A percentile compares a stretch with the other conserved stretches of the same genome.
Conservation (phyloP, 2,329 filamentous ascomycete species). For the Epichloe aotearoae region DNA sequence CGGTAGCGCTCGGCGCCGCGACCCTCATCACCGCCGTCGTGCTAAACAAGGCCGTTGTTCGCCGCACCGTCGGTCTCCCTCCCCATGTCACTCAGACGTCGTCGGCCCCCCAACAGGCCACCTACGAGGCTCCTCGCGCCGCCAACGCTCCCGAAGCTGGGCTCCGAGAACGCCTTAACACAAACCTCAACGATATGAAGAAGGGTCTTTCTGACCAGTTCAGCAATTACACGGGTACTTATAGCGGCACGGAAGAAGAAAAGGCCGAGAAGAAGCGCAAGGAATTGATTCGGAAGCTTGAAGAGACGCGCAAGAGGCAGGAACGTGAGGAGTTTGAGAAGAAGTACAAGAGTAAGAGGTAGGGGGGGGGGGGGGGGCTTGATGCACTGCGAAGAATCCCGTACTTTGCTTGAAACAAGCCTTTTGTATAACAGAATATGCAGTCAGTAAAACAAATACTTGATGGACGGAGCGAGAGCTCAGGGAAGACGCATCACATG, state of each 20-base stretch:
- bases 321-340: slow-evolving; percentile 25
- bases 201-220: slow-evolving; percentile 23
- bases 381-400: too few species aligned
- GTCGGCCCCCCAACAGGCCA: slow-evolving; percentile 7
- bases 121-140: slow-evolving; percentile 24
- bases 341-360: slow-evolving; percentile 24
- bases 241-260: slow-evolving; percentile 18
- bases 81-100: slow-evolving; percentile 14
- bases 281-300: slow-evolving; percentile 21
- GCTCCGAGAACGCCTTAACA: slow-evolving; percentile 19
- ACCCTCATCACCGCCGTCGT: slow-evolving; percentile 23
- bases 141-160: slow-evolving; percentile 9
- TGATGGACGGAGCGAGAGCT: too few species aligned
- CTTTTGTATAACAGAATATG: too few species aligned
- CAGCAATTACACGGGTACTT: slow-evolving; percentile 22
- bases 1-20: slow-evolving; percentile 25
- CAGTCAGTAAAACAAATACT: too few species aligned
- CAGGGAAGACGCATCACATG: too few species aligned
- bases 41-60: slow-evolving; percentile 25
- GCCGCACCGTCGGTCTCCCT: slow-evolving; percentile 25
- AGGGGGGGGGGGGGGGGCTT: not conserved
- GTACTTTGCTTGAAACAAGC: too few species aligned
- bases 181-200: slow-evolving; percentile 23
- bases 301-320: slow-evolving; percentile 22
- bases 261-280: slow-evolving; percentile 22